phyloP scores from a whole-genome alignment of 2,329 filamentous ascomycete genomes.

The Aspergillus tamarii region DNA sequence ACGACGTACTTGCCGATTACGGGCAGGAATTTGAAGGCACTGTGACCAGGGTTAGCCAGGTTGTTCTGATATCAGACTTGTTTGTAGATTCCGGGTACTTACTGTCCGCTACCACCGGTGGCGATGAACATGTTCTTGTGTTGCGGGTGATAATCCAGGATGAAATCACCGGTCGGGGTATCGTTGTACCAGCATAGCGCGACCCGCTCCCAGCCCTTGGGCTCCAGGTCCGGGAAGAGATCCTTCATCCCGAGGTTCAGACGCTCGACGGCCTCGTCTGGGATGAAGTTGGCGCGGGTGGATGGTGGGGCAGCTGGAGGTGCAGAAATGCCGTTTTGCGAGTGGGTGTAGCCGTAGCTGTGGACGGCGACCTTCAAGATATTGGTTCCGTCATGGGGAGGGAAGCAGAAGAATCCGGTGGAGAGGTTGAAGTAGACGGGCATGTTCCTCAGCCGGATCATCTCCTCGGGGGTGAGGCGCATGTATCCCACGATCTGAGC shows the following conservation, averaged over 20 bases:
- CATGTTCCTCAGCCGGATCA: conserved; percentile 61
- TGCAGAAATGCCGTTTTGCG: conserved; percentile 23
- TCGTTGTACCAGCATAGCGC: conserved; percentile 74
- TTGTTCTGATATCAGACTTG: not conserved
- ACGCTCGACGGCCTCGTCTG: conserved; percentile 58
- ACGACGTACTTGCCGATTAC: conserved; percentile 66
- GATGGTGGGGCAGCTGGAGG: conserved; percentile 24
- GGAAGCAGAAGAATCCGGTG: conserved; percentile 54
- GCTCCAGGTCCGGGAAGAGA: conserved; percentile 60
- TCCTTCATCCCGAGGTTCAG: conserved; percentile 61
- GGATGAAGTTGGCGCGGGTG: conserved; percentile 35
- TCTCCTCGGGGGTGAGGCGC: conserved; percentile 69
- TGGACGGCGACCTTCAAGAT: conserved; percentile 67
- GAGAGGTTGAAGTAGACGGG: conserved; percentile 60
- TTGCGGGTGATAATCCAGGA: conserved; percentile 68
- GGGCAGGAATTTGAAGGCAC: conserved; percentile 65
- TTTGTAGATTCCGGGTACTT: conserved; percentile 7
- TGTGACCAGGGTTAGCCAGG: conserved; percentile 20
- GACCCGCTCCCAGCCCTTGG: conserved; percentile 61
- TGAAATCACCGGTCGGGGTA: conserved; percentile 68
- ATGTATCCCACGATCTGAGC: conserved; percentile 79
- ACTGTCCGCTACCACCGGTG: conserved; percentile 36
- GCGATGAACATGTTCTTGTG: conserved; percentile 44
- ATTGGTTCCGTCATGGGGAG: conserved; percentile 34
- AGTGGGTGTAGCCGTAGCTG: conserved; percentile 62